Base-by-base conservation (phyloP, 257 asterid genomes). In the Rubia yunnanensis region DNA sequence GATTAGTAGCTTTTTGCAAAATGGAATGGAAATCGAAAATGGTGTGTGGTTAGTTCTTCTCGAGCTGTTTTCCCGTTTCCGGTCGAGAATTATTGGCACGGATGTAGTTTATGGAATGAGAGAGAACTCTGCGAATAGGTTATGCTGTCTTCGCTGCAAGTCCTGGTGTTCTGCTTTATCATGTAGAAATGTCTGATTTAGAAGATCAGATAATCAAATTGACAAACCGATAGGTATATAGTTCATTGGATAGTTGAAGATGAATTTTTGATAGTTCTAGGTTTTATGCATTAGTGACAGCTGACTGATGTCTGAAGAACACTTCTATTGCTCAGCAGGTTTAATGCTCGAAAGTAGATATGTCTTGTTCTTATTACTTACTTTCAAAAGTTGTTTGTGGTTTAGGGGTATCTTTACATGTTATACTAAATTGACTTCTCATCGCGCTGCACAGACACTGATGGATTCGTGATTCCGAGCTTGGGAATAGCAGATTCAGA, bases 391-490 rank as follows among this genome's bases (percentile, higher is more conserved):
- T 52, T 62, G 23, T 34, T 17, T 39, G 46, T 18, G 14, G 27
- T 35, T 72, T 7, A 44, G 52, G 38, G 31, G 9, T 32, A 22
- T 5, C 32, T 5, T 5, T 36, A 2, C 17, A 44, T 17, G 52
- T 20, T 44, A 44, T 10, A 4, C 64, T 46, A 20, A 53, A 5
- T 55, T 60, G 50, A 32, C 32, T 60, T 55, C 64, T 34, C 23
- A 69, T 39, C 10, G 38, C 36, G 32, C 69, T 56, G 68, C 23
- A 60, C 59, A 89, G 96, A 94, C 79, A 84, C 86, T 26, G 99
- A 94, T 64, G 97, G 92, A 77, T 94, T 79, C 72, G 95, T 86
- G 75, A 88, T 91, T 72, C 96, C 98, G 53, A 91, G 96, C 75
- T 72, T 91, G 95, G 96, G 61, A 69, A 85, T 86, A 14, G 88